Evolutionary conservation across 2,329 filamentous ascomycete species (phyloP).

Genomic region (Diaporthe sp.): DNA sequence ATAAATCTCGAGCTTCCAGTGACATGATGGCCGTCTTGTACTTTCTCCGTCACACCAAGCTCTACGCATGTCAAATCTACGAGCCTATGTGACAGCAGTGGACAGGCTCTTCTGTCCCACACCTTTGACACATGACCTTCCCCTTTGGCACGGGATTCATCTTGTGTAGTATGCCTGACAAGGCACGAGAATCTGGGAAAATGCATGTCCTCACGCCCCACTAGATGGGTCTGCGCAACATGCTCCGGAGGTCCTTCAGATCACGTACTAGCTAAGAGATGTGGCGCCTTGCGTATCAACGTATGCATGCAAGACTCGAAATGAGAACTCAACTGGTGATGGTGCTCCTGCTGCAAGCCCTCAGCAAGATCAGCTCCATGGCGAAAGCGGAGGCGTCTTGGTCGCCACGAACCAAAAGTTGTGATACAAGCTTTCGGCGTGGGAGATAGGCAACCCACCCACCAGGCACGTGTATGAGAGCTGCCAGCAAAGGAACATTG

Average conservation of each 20-base stretch:
- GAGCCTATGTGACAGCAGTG: not conserved
- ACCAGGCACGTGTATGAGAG: not conserved
- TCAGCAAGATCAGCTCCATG: not conserved
- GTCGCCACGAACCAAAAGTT: not conserved
- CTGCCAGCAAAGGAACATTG: too few relatives aligned
- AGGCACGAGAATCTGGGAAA: not conserved
- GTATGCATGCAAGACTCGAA: not conserved
- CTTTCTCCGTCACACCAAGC: not conserved
- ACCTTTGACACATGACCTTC: not conserved
- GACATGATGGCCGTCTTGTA: not conserved
- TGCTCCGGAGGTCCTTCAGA: not conserved
- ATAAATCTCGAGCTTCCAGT: not conserved
- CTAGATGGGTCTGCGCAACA: not conserved
- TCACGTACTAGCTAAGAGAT: not conserved
- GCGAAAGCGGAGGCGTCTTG: not conserved
- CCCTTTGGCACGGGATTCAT: not conserved
- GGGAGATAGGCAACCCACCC: not conserved
- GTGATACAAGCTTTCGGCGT: not conserved
- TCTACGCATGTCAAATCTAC: not conserved
- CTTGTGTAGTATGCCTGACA: too few relatives aligned
- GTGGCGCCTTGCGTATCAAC: not conserved
- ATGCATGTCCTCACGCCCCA: not conserved
- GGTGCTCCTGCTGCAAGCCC: not conserved
- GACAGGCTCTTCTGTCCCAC: not conserved
- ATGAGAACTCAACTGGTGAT: not conserved